Evolutionary conservation across 2,329 filamentous ascomycete genomes (phyloP).

Genomic region (Knoxdaviesia capensis): DNA sequence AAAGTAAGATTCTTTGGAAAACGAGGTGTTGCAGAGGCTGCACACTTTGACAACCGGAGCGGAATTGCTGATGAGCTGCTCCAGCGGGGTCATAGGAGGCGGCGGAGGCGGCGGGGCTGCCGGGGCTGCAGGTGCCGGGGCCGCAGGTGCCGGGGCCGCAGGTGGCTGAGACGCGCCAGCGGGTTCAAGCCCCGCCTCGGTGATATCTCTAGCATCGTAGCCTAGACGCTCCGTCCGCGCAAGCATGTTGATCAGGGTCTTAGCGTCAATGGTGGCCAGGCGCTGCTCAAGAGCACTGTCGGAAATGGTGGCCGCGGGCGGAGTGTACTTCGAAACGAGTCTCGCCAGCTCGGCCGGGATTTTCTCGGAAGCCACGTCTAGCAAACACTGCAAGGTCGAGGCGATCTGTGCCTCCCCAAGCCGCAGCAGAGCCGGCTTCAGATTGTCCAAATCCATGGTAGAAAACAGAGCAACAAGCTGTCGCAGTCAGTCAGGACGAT

Average conservation of each 20-base stretch:
- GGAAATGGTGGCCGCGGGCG: too few species aligned
- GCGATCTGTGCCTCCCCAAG: too few species aligned
- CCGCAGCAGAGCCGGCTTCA: too few species aligned
- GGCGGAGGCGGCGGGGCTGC: background rate
- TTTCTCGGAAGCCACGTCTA: too few species aligned
- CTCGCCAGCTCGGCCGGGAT: too few species aligned
- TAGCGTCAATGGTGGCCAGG: conserved; percentile 30
- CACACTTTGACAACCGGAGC: background rate
- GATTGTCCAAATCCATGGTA: background rate
- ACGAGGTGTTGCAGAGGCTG: too few species aligned
- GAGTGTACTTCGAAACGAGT: too few species aligned
- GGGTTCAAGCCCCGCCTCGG: conserved; percentile 17
- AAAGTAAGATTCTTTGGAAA: too few species aligned
- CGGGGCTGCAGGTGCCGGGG: background rate
- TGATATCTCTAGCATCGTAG: conserved; percentile 28
- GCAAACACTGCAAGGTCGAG: too few species aligned
- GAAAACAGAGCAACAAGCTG: background rate
- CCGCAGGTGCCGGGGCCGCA: background rate
- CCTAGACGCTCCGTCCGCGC: conserved; percentile 35
- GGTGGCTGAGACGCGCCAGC: background rate
- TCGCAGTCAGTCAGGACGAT: conserved; percentile 18
- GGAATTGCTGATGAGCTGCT: background rate
- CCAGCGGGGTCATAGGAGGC: background rate
- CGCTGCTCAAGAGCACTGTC: conserved; percentile 28
- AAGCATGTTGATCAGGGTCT: conserved; percentile 33